Conservation (phyloP, 1,139 yeast species). For the Geotrichum aggregatum region DNA sequence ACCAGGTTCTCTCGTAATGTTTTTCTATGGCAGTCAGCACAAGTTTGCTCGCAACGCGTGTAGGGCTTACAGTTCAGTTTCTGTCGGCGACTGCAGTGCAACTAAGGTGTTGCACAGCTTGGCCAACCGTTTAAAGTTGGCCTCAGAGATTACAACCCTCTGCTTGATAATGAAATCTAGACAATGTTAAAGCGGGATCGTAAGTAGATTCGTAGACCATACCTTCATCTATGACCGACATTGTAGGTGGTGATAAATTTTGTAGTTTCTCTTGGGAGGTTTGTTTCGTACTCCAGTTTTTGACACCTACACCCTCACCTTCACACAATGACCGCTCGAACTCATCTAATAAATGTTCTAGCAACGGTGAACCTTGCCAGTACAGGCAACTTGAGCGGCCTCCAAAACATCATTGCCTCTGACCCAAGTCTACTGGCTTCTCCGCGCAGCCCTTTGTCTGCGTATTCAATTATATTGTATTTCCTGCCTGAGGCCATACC, state of each 20-base stretch:
- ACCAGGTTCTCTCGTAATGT: conserved; percentile 4
- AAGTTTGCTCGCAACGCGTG: not conserved
- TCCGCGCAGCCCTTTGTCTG: conserved; percentile 15
- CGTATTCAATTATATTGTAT: conserved; percentile 14
- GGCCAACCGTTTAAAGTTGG: conserved; percentile 27
- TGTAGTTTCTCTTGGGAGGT: conserved; percentile 1
- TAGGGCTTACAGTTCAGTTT: conserved; percentile 16
- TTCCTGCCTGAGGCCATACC: conserved; percentile 19
- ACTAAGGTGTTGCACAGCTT: conserved; percentile 22
- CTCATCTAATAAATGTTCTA: conserved; percentile 1
- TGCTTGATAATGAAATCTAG: conserved; percentile 28
- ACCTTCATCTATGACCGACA: conserved; percentile 12
- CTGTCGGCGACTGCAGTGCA: conserved; percentile 8
- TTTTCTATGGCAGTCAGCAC: conserved; percentile 11
- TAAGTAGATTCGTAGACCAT: not conserved
- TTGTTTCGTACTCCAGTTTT: not conserved
- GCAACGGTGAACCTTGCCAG: conserved; percentile 13
- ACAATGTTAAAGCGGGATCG: not conserved
- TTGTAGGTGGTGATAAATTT: conserved; percentile 5
- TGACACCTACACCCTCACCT: not conserved
- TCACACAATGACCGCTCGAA: conserved; percentile 1
- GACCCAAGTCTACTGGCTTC: conserved; percentile 4
- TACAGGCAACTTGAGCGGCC: conserved; percentile 2
- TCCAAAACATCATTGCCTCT: conserved; percentile 4
- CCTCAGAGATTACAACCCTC: conserved; percentile 31